A percentile compares a stretch with the other conserved stretches of the same genome.
Evolutionary conservation across 1,284 basidiomycete genomes (phyloP).

Genomic region (Porogramme epimiltina): DNA sequence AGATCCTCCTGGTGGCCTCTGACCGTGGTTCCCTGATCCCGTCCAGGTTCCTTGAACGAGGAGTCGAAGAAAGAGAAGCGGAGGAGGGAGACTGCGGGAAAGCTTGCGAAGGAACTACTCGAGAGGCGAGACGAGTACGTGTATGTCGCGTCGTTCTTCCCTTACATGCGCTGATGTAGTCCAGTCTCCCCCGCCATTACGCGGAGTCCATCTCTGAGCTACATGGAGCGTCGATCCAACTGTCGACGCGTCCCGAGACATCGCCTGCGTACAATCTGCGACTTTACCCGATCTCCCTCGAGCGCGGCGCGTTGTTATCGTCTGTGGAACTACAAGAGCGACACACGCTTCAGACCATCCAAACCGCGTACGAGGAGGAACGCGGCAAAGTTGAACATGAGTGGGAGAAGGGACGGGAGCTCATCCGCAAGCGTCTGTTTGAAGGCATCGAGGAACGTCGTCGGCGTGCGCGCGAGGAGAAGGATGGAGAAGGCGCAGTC

Average conservation of each 20-base stretch:
- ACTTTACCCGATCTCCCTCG: constrained; percentile 68
- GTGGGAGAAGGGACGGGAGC: constrained; percentile 69
- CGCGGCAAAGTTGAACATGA: constrained; percentile 76
- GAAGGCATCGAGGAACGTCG: constrained; percentile 82
- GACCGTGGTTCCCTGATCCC: constrained; percentile 10
- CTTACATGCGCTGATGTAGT: not conserved
- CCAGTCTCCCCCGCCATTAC: constrained; percentile 51
- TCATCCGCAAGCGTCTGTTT: constrained; percentile 71
- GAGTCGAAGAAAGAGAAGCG: constrained; percentile 60
- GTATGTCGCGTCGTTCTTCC: not conserved
- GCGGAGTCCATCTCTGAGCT: constrained; percentile 56
- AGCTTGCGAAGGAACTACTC: constrained; percentile 67
- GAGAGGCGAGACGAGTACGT: constrained; percentile 75
- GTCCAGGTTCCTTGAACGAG: constrained; percentile 35
- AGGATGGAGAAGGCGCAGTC: constrained; percentile 74
- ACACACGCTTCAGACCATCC: constrained; percentile 59
- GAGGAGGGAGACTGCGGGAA: constrained; percentile 66
- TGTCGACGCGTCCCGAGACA: constrained; percentile 66
- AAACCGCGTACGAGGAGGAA: constrained; percentile 76
- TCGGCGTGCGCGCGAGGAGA: constrained; percentile 75
- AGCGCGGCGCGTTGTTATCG: constrained; percentile 70
- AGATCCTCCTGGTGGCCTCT: constrained; percentile 1
- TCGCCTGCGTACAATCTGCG: constrained; percentile 66
- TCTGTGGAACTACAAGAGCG: constrained; percentile 67
- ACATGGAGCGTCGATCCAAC: constrained; percentile 55